Evolutionary conservation across 768 basidiomycete species (phyloP).

Genomic region (Boletus fagicola): DNA sequence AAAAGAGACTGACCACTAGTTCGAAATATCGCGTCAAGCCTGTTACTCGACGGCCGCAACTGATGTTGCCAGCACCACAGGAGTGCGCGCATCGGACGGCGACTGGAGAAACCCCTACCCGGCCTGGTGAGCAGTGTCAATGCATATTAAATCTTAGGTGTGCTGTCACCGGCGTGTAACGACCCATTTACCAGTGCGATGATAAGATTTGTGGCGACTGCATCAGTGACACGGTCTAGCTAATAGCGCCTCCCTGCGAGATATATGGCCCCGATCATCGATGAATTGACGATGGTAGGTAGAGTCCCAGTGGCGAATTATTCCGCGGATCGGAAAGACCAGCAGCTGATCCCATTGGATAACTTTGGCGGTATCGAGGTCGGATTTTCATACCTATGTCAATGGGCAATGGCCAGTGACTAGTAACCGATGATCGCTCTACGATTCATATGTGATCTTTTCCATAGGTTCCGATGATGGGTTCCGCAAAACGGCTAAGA

Average conservation of each 20-base stretch:
- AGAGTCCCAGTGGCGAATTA: neutral
- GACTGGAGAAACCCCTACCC: too few species aligned
- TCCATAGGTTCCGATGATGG: neutral
- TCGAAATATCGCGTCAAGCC: too few species aligned
- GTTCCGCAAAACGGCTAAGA: neutral
- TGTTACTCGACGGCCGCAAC: neutral
- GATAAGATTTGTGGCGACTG: neutral
- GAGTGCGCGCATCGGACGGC: too few species aligned
- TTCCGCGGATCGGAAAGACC: neutral
- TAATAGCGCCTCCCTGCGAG: neutral
- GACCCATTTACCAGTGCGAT: neutral
- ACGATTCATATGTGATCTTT: neutral
- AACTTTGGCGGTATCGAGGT: neutral
- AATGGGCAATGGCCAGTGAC: neutral
- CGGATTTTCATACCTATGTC: neutral
- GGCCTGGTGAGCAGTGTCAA: too few species aligned
- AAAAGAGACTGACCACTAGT: neutral
- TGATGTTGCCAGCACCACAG: neutral
- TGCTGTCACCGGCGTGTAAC: too few species aligned
- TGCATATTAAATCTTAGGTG: too few species aligned
- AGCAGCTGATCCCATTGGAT: neutral
- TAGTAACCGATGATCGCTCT: neutral
- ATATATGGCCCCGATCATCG: neutral
- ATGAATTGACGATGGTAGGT: neutral
- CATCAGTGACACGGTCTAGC: neutral